Evolutionary conservation across 805 yeast species (phyloP).

Genomic region (Barnettozyma siamensis): DNA sequence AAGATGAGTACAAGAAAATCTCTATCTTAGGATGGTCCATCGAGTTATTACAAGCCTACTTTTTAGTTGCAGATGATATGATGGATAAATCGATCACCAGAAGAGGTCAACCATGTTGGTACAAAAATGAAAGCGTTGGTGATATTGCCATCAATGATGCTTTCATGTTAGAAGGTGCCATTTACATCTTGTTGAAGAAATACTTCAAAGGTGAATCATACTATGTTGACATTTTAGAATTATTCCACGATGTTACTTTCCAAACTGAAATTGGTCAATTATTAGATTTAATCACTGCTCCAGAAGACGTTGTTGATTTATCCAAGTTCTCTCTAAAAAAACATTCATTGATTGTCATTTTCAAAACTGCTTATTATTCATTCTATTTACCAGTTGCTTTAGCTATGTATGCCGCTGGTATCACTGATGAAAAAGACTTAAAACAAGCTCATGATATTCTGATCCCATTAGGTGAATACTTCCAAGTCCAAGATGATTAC

Average conservation of each 20-base stretch:
- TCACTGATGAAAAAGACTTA: slow-evolving; percentile 63
- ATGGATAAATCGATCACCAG: slow-evolving; percentile 96
- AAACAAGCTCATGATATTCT: slow-evolving; percentile 83
- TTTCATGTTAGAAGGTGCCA: slow-evolving; percentile 93
- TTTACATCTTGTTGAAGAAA: slow-evolving; percentile 81
- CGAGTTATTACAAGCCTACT: slow-evolving; percentile 92
- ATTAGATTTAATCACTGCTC: slow-evolving; percentile 93
- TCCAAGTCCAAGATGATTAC: slow-evolving; percentile 97
- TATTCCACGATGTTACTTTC: slow-evolving; percentile 96
- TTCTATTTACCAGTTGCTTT: slow-evolving; percentile 96
- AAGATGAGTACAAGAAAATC: slow-evolving; percentile 71
- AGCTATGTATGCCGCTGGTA: slow-evolving; percentile 90
- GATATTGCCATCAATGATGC: slow-evolving; percentile 97
- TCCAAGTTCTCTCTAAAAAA: slow-evolving; percentile 79
- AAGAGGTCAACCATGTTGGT: slow-evolving; percentile 99
- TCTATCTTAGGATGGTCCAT: slow-evolving; percentile 94
- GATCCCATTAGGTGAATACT: slow-evolving; percentile 94
- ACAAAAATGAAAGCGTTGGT: slow-evolving; percentile 69
- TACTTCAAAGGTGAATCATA: slow-evolving; percentile 78
- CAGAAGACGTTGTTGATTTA: slow-evolving; percentile 90
- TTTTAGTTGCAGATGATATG: slow-evolving; percentile 96
- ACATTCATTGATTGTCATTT: slow-evolving; percentile 92
- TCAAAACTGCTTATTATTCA: slow-evolving; percentile 95
- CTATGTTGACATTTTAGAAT: slow-evolving; percentile 85
- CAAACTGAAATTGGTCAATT: slow-evolving; percentile 97